Evolutionary conservation across 2,329 filamentous ascomycete genomes (phyloP).

Genomic region (Fusarium humuli): DNA sequence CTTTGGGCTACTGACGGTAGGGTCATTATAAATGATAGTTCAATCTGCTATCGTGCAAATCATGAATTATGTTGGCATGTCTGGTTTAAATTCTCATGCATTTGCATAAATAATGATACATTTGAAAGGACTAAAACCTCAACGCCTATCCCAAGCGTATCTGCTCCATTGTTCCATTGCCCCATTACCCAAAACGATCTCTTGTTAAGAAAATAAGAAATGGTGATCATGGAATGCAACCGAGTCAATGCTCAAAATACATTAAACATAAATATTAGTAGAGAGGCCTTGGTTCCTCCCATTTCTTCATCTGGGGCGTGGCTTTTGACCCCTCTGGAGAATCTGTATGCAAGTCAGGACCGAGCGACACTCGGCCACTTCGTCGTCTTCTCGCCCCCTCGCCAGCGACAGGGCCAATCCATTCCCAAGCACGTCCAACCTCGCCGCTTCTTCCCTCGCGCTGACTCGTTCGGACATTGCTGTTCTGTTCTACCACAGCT

Average conservation of each 20-base stretch:
- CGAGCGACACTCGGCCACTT: conserved; percentile 64
- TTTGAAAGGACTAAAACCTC: conserved; percentile 21
- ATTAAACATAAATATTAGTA: conserved; percentile 49
- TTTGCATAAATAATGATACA: conserved; percentile 33
- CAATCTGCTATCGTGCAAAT: background rate
- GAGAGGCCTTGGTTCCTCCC: conserved; percentile 57
- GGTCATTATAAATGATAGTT: background rate
- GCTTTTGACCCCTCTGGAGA: conserved; percentile 45
- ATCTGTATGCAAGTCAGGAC: conserved; percentile 53
- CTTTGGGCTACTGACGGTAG: background rate
- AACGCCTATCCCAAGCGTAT: conserved; percentile 40
- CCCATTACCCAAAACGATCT: conserved; percentile 18
- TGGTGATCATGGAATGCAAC: conserved; percentile 22
- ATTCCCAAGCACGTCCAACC: conserved; percentile 75
- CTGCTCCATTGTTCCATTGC: conserved; percentile 16
- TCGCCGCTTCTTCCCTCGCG: conserved; percentile 75
- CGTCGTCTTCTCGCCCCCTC: conserved; percentile 60
- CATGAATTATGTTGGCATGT: background rate
- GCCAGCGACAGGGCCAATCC: conserved; percentile 70
- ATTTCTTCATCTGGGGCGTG: conserved; percentile 51
- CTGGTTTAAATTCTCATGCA: conserved; percentile 12
- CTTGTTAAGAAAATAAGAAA: conserved; percentile 27
- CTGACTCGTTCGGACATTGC: conserved; percentile 84
- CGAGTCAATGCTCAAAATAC: conserved; percentile 9
- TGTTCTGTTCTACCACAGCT: conserved; percentile 90